Evolutionary conservation across 75 land plant species (phyloP).

Genomic region (Picea glauca): DNA sequence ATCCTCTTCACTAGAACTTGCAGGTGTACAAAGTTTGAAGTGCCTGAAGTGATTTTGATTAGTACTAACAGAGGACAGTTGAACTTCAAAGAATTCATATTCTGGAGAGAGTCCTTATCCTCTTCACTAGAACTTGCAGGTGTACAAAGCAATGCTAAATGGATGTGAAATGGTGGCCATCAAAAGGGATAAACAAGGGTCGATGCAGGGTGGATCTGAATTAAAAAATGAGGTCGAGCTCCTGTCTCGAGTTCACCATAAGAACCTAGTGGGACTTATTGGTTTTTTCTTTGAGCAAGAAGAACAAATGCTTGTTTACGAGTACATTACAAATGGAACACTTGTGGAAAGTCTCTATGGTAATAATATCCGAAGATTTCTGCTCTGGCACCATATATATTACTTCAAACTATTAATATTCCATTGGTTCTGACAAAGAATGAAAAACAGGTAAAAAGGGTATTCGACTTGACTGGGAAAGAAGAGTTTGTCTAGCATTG

Average conservation of each 20-base stretch:
- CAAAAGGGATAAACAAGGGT: conserved; percentile 71
- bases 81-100: too few relatives aligned
- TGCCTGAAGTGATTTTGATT: too few relatives aligned
- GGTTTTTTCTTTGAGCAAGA: conserved; percentile 39
- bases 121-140: conserved; percentile 26
- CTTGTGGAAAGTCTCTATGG: conserved; percentile 26
- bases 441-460: too few relatives aligned
- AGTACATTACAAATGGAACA: conserved; percentile 35
- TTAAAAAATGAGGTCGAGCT: conserved; percentile 45
- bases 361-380: conserved; percentile 14
- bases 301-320: conserved; percentile 50
- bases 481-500: too few relatives aligned
- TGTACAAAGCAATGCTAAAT: conserved; percentile 60
- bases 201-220: conserved; percentile 38
- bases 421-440: too few relatives aligned
- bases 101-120: too few relatives aligned
- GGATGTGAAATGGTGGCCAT: conserved; percentile 68
- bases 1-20: not conserved
- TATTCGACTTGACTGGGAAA: too few relatives aligned
- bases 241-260: conserved; percentile 37
- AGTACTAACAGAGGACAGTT: too few relatives aligned
- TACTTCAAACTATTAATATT: too few relatives aligned
- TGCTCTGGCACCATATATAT: too few relatives aligned
- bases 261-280: conserved; percentile 34
- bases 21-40: conserved; percentile 91